Evolutionary conservation across 306 rosid genomes (phyloP).

Genomic region (Casuarina cunninghamiana): DNA sequence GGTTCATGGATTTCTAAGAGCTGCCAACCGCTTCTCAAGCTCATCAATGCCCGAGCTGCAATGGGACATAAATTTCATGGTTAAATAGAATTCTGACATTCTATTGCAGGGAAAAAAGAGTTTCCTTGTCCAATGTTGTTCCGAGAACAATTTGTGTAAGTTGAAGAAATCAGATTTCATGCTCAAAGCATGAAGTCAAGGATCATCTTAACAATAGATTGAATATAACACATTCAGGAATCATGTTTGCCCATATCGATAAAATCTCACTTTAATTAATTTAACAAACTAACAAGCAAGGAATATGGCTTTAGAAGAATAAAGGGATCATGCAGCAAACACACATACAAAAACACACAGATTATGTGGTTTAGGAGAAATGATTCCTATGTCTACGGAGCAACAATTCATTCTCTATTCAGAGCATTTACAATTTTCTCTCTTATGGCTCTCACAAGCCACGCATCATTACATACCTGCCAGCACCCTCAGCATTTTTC

Average conservation of each 20-base stretch:
- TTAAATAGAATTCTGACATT: not conserved
- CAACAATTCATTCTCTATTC: no score
- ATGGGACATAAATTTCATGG: slow-evolving; percentile 25
- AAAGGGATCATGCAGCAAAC: no score
- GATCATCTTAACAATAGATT: not conserved
- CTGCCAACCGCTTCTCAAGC: slow-evolving; percentile 91
- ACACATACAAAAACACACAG: no score
- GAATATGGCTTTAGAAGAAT: not conserved
- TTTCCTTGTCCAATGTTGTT: not conserved
- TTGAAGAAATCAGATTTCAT: not conserved
- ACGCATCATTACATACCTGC: slow-evolving; percentile 57
- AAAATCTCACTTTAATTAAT: not conserved
- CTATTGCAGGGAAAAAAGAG: not conserved
- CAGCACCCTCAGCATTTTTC: slow-evolving; percentile 64
- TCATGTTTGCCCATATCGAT: not conserved
- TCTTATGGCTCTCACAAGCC: not conserved
- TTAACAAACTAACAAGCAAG: not conserved
- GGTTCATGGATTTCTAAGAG: slow-evolving; percentile 73
- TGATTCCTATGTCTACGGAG: no score
- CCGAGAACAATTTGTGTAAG: no score
- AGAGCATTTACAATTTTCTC: no score
- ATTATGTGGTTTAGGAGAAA: no score
- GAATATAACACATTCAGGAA: not conserved
- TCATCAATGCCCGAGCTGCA: slow-evolving; percentile 77
- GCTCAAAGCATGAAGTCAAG: not conserved